phyloP scores from a whole-genome alignment of 768 basidiomycete genomes.

The Lyophyllum atratum region DNA sequence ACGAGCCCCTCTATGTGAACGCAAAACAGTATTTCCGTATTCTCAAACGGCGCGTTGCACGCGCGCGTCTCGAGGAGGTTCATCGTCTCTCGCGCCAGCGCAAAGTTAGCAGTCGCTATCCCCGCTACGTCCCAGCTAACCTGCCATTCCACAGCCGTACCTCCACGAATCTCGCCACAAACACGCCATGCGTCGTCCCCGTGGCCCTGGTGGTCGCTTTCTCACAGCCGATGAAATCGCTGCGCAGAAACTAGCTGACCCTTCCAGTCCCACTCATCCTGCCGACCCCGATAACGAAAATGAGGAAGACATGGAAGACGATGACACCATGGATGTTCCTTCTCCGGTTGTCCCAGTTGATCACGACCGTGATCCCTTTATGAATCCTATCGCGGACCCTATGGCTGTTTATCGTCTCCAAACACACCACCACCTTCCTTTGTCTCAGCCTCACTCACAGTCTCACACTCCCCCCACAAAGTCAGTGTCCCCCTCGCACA shows the following conservation, averaged over 20 bases:
- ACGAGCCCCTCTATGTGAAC: conserved; percentile 98
- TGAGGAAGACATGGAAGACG: conserved; percentile 37
- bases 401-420: conserved; percentile 28
- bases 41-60: conserved; percentile 89
- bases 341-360: conserved; percentile 21
- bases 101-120: conserved; percentile 58
- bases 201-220: conserved; percentile 97
- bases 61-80: conserved; percentile 91
- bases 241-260: conserved; percentile 60
- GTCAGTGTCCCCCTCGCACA: conserved; percentile 15
- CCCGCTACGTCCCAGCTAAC: conserved; percentile 3
- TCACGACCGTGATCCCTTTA: conserved; percentile 23
- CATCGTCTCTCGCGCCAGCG: conserved; percentile 90
- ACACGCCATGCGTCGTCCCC: conserved; percentile 95
- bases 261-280: conserved; percentile 27
- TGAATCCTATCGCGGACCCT: conserved; percentile 22
- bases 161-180: conserved; percentile 97
- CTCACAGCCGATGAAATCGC: conserved; percentile 96
- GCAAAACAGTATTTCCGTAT: conserved; percentile 99
- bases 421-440: conserved; percentile 17
- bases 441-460: conserved; percentile 14
- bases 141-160: conserved; percentile 68
- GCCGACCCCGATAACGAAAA: conserved; percentile 17
- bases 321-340: conserved; percentile 34
- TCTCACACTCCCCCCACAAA: conserved; percentile 21